Evolutionary conservation across 164 flowering plant species (phyloP).

Genomic region (Magnolia sinica): DNA sequence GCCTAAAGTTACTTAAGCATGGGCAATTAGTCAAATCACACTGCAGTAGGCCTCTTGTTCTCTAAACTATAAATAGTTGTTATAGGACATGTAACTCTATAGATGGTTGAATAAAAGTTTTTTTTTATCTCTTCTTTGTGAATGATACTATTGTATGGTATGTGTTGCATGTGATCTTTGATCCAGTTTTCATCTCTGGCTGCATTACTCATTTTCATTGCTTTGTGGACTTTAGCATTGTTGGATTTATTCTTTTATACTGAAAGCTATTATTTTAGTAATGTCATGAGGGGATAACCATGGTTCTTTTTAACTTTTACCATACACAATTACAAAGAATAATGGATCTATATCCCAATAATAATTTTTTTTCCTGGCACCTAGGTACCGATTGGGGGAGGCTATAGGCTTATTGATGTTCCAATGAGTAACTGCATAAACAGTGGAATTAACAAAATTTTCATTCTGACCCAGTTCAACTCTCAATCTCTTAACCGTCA

Average conservation of each 20-base stretch:
- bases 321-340: not conserved
- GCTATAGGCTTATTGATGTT: conserved; percentile 21
- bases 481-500: conserved; percentile 20
- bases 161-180: too few species aligned
- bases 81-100: too few species aligned
- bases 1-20: too few species aligned
- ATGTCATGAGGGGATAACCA: not conserved
- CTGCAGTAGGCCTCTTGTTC: too few species aligned
- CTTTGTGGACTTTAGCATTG: not conserved
- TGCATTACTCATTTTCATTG: not conserved
- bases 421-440: conserved; percentile 23
- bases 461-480: conserved; percentile 19
- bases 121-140: too few species aligned
- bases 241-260: not conserved
- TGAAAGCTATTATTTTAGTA: not conserved
- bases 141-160: too few species aligned
- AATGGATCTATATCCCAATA: not conserved
- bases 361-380: not conserved
- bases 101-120: too few species aligned
- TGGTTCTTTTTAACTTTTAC: not conserved
- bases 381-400: conserved; percentile 21
- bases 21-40: too few species aligned
- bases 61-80: too few species aligned
- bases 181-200: too few species aligned
- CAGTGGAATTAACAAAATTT: conserved; percentile 20